Percentiles rank a stretch among this genome's conserved stretches.
These are phyloP conservation scores for Gossypium davidsonii DNA, from an alignment of 441 rosid species.

Conservation along the genomic window DNA sequence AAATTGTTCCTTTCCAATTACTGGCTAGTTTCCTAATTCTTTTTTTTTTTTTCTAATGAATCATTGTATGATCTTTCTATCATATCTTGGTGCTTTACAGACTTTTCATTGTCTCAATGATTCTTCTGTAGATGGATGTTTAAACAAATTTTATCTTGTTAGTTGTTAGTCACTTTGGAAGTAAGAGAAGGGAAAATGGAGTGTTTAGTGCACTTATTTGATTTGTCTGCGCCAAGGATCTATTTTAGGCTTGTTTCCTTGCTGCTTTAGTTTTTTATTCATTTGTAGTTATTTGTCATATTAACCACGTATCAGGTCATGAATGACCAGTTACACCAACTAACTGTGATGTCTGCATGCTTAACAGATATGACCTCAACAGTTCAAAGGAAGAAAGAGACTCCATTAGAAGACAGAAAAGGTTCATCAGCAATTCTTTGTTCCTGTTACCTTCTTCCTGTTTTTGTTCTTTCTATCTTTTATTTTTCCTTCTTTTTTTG, in stretches of 20 bases:
- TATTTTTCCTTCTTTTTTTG: background rate
- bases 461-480: background rate
- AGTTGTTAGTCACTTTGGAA: constrained; percentile 6
- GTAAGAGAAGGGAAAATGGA: background rate
- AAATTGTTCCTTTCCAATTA: background rate
- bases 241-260: background rate
- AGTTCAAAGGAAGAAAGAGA: constrained; percentile 67
- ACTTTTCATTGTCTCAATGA: background rate
- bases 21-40: background rate
- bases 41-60: background rate
- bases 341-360: constrained; percentile 6
- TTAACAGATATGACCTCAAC: constrained; percentile 61
- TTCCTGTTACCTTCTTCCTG: background rate
- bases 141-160: background rate
- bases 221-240: background rate
- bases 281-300: background rate
- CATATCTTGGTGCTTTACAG: background rate
- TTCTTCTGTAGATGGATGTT: background rate
- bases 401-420: constrained; percentile 41
- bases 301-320: background rate
- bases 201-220: background rate
- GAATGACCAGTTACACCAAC: background rate
- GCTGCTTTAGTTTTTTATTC: background rate
- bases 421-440: constrained; percentile 15
- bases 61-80: background rate